Base-by-base conservation (phyloP, 2,329 filamentous ascomycete genomes). In the Phaeosphaeria sp. region DNA sequence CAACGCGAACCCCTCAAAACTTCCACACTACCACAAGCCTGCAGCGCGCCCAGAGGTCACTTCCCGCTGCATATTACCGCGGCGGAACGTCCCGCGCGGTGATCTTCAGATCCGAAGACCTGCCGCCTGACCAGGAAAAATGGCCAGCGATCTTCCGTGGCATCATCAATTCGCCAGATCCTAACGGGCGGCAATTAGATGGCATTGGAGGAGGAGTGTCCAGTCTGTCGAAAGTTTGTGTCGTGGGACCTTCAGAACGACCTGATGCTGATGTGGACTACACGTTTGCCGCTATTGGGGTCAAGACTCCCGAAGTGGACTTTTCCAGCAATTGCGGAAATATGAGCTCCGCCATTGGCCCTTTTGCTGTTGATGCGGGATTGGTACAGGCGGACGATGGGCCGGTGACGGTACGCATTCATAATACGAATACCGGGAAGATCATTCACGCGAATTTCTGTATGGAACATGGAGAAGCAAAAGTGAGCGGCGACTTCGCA, bases 361-460 rank as follows among this genome's bases (percentile, higher is more conserved):
- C 90, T 0, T 88, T 85, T 68, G 87, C 86, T 2, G 78, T 87
- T 70, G 77, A 91, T 77, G 73, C 81, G 22, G 80, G 83, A 2
- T 60, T 89, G 1, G 67, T 54, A 52, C 77, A 68, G 47, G 52
- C 48, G 0, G 60, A 66, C 61, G 69, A 73, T 20, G 69, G 67
- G 10, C 72, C 74, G 56, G 78, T 80, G 1, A 84, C 78, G 0
- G 83, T 92, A 13, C 79, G 84, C 54, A 86, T 92, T 39, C 81
- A 84, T 66, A 92, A 93, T 71, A 91, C 89, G 1, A 92, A 92
- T 65, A 92, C 90, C 0, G 77, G 78, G 18, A 91, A 91, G 68
- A 72, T 88, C 23, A 85, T 91, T 55, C 75, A 83, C 43, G 82
- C 85, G 1, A 83, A 78, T 0, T 90, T 90, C 62, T 76, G 79